These are phyloP conservation scores for Lolium perenne DNA, from an alignment of 176 grass and related monocot species.

Conservation along the genomic window DNA sequence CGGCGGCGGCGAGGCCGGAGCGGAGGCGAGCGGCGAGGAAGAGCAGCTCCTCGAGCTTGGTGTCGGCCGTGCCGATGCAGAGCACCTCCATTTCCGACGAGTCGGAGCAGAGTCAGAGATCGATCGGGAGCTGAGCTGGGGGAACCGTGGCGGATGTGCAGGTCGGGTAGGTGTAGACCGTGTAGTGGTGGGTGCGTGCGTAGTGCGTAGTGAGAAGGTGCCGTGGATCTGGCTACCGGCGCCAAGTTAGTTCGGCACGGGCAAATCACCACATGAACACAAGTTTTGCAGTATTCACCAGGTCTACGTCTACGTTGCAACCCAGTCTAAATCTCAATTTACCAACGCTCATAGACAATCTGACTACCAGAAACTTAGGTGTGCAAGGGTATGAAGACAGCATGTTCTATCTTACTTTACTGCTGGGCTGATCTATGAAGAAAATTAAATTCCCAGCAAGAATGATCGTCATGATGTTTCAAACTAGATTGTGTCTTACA, in stretches of 20 bases:
- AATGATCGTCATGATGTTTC: no score
- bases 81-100: slow-evolving; percentile 57
- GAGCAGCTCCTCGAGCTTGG: slow-evolving; percentile 89
- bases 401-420: no score
- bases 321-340: no score
- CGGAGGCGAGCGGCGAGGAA: slow-evolving; percentile 68
- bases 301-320: no score
- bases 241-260: background rate
- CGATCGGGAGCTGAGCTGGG: slow-evolving; percentile 31
- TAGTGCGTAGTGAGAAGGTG: background rate
- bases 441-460: no score
- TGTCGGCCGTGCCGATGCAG: slow-evolving; percentile 93
- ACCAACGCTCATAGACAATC: no score
- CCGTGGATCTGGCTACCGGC: background rate
- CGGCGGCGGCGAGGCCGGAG: slow-evolving; percentile 48
- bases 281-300: no score
- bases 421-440: no score
- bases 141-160: background rate
- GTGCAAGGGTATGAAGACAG: no score
- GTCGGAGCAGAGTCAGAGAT: slow-evolving; percentile 22
- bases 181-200: background rate
- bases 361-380: no score
- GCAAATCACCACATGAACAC: no score
- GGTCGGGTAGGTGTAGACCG: background rate
- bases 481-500: no score